Evolutionary conservation across 2,329 filamentous ascomycete species (phyloP).

Genomic region (Aureobasidium sp.): DNA sequence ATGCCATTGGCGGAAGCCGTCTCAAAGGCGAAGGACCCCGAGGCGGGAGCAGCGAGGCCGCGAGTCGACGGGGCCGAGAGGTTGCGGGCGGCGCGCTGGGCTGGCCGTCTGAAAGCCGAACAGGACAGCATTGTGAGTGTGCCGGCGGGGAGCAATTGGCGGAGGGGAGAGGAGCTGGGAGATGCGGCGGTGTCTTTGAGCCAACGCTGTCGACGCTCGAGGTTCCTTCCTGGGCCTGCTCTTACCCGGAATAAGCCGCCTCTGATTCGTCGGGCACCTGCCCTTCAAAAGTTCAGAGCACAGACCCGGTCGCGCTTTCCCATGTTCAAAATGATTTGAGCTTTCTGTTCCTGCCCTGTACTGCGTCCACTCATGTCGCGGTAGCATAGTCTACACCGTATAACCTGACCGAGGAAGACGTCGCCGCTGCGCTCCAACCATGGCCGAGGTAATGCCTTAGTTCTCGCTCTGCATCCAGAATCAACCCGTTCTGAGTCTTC

Average conservation of each 20-base stretch:
- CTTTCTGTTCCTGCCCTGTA: neutral
- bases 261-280: neutral
- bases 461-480: neutral
- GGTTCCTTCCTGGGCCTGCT: conserved; percentile 5
- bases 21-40: conserved; percentile 77
- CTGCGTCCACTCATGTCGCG: conserved; percentile 11
- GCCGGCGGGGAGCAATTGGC: conserved; percentile 18
- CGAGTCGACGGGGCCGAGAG: conserved; percentile 51
- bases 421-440: conserved; percentile 18
- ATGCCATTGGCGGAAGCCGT: conserved; percentile 75
- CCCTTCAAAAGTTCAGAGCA: neutral
- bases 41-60: conserved; percentile 58
- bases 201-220: conserved; percentile 9
- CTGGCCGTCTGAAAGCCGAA: conserved; percentile 54
- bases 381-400: conserved; percentile 8
- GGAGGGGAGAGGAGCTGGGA: conserved; percentile 15
- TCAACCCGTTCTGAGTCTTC: conserved; percentile 18
- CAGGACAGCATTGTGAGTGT: conserved; percentile 53
- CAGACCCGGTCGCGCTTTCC: conserved; percentile 4
- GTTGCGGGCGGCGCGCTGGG: conserved; percentile 52
- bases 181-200: conserved; percentile 6
- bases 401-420: conserved; percentile 30
- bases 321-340: neutral
- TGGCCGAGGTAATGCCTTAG: conserved; percentile 15
- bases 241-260: conserved; percentile 2